phyloP scores from a whole-genome alignment of 306 rosid genomes.

The Glycyrrhiza uralensis region DNA sequence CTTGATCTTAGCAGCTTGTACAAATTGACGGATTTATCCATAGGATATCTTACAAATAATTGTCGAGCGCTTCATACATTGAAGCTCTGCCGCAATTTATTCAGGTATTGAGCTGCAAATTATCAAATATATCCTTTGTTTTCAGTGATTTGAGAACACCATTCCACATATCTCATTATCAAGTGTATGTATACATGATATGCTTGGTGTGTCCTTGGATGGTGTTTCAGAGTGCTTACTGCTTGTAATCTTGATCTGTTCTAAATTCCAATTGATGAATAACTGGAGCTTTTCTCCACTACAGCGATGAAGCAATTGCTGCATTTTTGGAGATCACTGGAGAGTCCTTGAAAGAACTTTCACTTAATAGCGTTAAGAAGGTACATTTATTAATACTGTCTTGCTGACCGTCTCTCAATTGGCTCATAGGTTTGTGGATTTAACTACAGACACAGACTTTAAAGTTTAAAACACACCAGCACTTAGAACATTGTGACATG shows the following conservation, averaged over 20 bases:
- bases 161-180: not conserved
- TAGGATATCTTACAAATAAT: conserved; percentile 64
- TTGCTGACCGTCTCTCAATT: not conserved
- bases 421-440: not conserved
- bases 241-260: conserved; percentile 2
- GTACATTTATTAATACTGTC: conserved; percentile 34
- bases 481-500: not conserved
- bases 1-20: conserved; percentile 56
- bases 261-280: not conserved
- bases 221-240: not conserved
- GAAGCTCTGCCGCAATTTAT: conserved; percentile 53
- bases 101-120: conserved; percentile 52
- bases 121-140: not conserved
- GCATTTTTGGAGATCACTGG: conserved; percentile 70
- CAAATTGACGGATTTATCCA: conserved; percentile 59
- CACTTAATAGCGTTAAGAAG: conserved; percentile 66
- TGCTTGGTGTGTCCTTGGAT: not conserved
- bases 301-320: conserved; percentile 83
- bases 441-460: not conserved
- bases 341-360: conserved; percentile 59
- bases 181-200: not conserved
- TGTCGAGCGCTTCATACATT: conserved; percentile 53
- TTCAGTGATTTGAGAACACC: conserved; percentile 3
- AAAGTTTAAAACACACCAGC: not conserved
- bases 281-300: conserved; percentile 12